Evolutionary conservation across 208 protist genomes (phyloP).

Genomic region (Vickermania spadyakhi): DNA sequence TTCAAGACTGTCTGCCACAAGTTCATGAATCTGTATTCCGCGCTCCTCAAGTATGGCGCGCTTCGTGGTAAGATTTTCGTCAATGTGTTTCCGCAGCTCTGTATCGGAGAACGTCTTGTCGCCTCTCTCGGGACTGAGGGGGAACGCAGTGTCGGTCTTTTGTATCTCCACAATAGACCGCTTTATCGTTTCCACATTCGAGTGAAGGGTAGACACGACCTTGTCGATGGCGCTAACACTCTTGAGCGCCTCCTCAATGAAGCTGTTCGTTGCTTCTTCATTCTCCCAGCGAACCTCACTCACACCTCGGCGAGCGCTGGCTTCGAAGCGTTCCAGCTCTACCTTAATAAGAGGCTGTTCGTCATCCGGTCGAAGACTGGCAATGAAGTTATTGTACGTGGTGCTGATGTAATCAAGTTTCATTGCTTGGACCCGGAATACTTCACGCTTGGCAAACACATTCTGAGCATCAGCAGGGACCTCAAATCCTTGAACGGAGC

Average conservation of each 20-base stretch:
- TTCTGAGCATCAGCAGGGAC: constrained; percentile 76
- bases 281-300: constrained; percentile 87
- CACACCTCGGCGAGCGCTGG: constrained; percentile 55
- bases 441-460: constrained; percentile 88
- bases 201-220: constrained; percentile 84
- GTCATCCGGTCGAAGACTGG: constrained; percentile 79
- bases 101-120: constrained; percentile 85
- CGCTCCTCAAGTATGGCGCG: constrained; percentile 37
- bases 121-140: constrained; percentile 68
- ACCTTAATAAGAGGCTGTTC: constrained; percentile 89
- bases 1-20: constrained; percentile 66
- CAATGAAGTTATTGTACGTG: constrained; percentile 92
- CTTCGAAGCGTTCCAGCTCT: constrained; percentile 85
- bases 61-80: constrained; percentile 58
- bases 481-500: constrained; percentile 52
- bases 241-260: constrained; percentile 81
- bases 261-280: constrained; percentile 77
- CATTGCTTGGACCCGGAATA: constrained; percentile 86
- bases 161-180: constrained; percentile 70
- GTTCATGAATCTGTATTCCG: constrained; percentile 71
- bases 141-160: constrained; percentile 70
- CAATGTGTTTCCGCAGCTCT: constrained; percentile 82
- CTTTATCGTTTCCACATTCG: constrained; percentile 81
- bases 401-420: constrained; percentile 90
- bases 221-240: constrained; percentile 75